These are phyloP conservation scores for Daldinia concentrica DNA, from an alignment of 495 filamentous ascomycete genomes.

Conservation along the genomic window DNA sequence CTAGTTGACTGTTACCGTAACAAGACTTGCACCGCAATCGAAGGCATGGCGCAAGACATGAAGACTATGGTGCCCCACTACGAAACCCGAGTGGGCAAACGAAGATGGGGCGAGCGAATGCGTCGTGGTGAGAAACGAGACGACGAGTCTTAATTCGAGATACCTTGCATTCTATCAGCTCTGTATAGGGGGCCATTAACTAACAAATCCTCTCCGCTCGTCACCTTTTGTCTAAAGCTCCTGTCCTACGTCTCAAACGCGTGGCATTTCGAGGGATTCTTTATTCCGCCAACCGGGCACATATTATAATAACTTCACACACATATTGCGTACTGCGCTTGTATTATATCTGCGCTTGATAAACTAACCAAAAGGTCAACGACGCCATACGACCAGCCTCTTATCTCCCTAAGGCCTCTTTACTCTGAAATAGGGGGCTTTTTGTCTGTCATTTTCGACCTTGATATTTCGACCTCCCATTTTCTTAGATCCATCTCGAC, in stretches of 20 bases:
- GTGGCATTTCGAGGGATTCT: not conserved
- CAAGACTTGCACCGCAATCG: slow-evolving; percentile 85
- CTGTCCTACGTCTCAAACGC: not conserved
- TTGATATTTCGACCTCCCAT: not conserved
- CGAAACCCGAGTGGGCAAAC: slow-evolving; percentile 88
- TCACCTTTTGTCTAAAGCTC: slow-evolving; percentile 1
- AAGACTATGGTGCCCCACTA: slow-evolving; percentile 79
- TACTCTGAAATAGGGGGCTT: not conserved
- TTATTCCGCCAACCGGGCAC: slow-evolving; percentile 6
- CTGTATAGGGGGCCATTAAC: slow-evolving; percentile 16
- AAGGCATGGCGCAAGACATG: slow-evolving; percentile 76
- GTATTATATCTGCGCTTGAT: slow-evolving; percentile 36
- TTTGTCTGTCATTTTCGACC: not conserved
- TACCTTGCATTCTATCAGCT: not conserved
- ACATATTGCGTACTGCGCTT: slow-evolving; percentile 21
- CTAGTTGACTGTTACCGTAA: slow-evolving; percentile 93
- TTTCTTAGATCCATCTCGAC: not conserved
- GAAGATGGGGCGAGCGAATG: slow-evolving; percentile 78
- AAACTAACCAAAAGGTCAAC: slow-evolving; percentile 24
- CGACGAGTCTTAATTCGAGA: slow-evolving; percentile 42
- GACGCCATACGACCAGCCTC: slow-evolving; percentile 22
- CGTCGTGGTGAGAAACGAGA: slow-evolving; percentile 51
- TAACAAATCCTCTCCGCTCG: not conserved
- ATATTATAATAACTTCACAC: slow-evolving; percentile 19
- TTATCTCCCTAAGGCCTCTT: not conserved